Evolutionary conservation across 306 rosid genomes (phyloP), one percentile per base, ranked within the genome.

Genomic region (Quercus suber): DNA sequence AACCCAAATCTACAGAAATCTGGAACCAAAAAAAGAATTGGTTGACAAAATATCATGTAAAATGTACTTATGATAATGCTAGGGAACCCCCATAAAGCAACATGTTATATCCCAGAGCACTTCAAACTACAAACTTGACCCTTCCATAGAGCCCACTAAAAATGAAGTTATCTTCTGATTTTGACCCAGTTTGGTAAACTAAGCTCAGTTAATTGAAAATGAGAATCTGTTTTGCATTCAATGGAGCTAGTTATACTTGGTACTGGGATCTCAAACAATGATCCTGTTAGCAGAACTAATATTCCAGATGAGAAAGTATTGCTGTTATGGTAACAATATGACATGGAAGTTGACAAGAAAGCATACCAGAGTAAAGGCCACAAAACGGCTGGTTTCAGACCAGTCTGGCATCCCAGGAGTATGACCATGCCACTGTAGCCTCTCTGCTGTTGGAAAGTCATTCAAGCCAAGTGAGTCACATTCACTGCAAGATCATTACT

Each of bases 341-440:
- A 51, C 52, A 49, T 18, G 76, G 70, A 59, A 68, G 51, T 71
- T 60, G 76, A 78, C 69, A 28, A 78, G 69, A 77, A 55, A 80
- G 23, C 80, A 28, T 87, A 95, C 99, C 96, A 93, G 78, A 56
- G 92, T 89, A 71, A 90, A 91, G 76, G 99, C 98, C 65, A 95
- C 99, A 76, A 90, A 93, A 73, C 97, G 99, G 85, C 98, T 91
- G 65, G 79, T 86, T 86, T 83, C 65, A 71, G 98, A 90, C 99
- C 99, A 95, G 84, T 93, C 90, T 73, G 99, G 99, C 72, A 18
- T 57, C 81, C 82, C 90, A 43, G 97, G 99, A 87, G 89, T 74
- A 81, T 81, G 94, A 58, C 99, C 99, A 78, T 95, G 99, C 99
- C 98, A 95, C 83, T 89, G 97, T 79, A 95, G 88, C 88, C 96